Conservation (phyloP, 306 rosid species). For the Geum urbanum region DNA sequence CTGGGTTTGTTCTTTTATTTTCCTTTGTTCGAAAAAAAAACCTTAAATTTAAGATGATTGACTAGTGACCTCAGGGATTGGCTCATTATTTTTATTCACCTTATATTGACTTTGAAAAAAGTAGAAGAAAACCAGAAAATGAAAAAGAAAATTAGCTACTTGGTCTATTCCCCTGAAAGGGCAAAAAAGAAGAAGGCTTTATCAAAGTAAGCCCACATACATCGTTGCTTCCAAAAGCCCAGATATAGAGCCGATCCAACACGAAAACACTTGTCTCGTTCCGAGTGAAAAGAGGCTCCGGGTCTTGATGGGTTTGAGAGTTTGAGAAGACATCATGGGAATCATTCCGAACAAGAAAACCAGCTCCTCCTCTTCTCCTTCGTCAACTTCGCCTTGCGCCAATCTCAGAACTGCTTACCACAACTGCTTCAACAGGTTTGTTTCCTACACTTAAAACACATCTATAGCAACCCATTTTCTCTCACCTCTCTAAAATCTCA, state of each 20-base stretch:
- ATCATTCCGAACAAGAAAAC: constrained; percentile 30
- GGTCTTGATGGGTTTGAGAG: neutral
- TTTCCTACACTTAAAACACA: neutral
- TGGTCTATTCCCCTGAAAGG: too few relatives aligned
- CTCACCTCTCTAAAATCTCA: neutral
- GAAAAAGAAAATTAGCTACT: too few relatives aligned
- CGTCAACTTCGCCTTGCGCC: constrained; percentile 68
- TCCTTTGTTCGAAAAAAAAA: too few relatives aligned
- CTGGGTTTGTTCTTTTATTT: too few relatives aligned
- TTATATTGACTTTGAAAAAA: too few relatives aligned
- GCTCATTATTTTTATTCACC: too few relatives aligned
- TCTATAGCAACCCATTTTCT: constrained; percentile 20
- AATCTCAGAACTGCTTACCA: constrained; percentile 71
- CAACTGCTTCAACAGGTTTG: constrained; percentile 81
- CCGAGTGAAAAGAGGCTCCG: neutral
- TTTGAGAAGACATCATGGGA: constrained; percentile 17
- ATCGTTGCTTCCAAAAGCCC: neutral
- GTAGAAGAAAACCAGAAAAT: too few relatives aligned
- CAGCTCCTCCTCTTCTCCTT: constrained; percentile 29
- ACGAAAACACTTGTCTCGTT: neutral
- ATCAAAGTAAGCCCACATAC: neutral
- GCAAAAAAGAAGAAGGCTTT: neutral
- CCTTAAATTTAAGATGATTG: too few relatives aligned
- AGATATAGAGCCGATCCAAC: neutral
- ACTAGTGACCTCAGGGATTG: too few relatives aligned